phyloP scores from a whole-genome alignment of 2,329 filamentous ascomycete species.

The Hypocrella siamensis region DNA sequence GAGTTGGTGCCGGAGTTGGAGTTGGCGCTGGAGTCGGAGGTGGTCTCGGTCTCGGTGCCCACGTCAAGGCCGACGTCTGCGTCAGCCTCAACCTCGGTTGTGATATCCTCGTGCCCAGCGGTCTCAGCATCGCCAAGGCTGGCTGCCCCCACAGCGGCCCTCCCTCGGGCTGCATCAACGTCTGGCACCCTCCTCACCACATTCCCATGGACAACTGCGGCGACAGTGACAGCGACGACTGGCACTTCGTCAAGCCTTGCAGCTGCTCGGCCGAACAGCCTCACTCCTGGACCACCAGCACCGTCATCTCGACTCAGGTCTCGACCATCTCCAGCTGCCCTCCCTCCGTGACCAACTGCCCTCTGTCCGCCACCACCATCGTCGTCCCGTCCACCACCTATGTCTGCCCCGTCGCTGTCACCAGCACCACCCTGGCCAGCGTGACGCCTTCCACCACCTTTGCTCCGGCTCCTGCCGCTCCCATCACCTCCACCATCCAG shows the following conservation, averaged over 20 bases:
- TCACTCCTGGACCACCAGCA: conserved; percentile 24
- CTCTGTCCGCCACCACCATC: conserved; percentile 17
- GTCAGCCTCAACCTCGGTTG: too few species aligned
- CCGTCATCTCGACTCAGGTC: conserved; percentile 21
- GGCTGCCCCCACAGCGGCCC: conserved; percentile 10
- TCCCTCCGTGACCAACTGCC: conserved; percentile 19
- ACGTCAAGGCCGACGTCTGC: conserved; percentile 5
- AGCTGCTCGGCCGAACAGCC: conserved; percentile 8
- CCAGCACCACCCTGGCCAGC: conserved; percentile 5
- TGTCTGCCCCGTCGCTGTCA: conserved; percentile 25
- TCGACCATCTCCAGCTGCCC: conserved; percentile 24
- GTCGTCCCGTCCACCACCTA: conserved; percentile 23
- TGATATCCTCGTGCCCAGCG: conserved; percentile 6
- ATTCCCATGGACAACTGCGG: conserved; percentile 21
- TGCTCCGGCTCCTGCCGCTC: conserved; percentile 1
- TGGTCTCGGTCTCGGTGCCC: conserved; percentile 5
- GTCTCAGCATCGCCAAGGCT: conserved; percentile 6
- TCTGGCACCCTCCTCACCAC: conserved; percentile 22
- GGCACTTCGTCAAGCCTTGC: conserved; percentile 21
- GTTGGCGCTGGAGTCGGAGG: too few species aligned
- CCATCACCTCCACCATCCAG: neutral
- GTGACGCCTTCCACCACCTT: neutral
- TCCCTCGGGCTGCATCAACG: conserved; percentile 11
- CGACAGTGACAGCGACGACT: conserved; percentile 11
- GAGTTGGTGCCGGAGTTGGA: too few species aligned